These are phyloP conservation scores for Candolleomyces eurysporus DNA, from an alignment of 768 basidiomycete species.

Conservation along the genomic window DNA sequence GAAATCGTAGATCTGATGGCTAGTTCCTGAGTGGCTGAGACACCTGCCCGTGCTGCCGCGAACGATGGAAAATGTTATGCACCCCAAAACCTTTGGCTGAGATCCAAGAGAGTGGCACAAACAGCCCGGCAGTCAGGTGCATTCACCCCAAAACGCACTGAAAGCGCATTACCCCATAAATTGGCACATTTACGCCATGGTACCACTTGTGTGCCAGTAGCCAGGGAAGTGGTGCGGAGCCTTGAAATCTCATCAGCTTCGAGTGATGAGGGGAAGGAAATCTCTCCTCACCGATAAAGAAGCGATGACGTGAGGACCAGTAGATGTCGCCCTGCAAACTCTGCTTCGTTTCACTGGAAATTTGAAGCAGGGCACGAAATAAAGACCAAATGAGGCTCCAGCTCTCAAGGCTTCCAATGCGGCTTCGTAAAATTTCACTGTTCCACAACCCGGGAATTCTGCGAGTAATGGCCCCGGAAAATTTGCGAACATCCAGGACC, in stretches of 20 bases:
- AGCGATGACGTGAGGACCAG: not conserved
- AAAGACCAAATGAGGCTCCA: not conserved
- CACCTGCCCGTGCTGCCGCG: not conserved
- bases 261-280: not conserved
- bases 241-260: not conserved
- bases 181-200: constrained; percentile 9
- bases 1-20: constrained; percentile 3
- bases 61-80: not conserved
- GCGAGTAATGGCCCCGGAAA: constrained; percentile 2
- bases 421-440: constrained; percentile 4
- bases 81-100: not conserved
- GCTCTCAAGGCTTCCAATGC: constrained; percentile 5
- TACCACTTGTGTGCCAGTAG: constrained; percentile 6
- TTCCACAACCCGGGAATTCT: constrained; percentile 3
- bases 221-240: constrained; percentile 10
- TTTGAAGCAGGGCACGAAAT: not conserved
- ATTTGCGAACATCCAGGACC: constrained; percentile 7
- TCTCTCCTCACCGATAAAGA: not conserved
- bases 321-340: no score
- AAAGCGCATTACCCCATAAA: not conserved
- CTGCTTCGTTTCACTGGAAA: not conserved
- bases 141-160: constrained; percentile 2
- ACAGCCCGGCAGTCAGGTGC: constrained; percentile 9
- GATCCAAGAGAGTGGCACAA: constrained; percentile 1
- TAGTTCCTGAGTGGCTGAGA: not conserved